These are phyloP conservation scores for Pseudognaphalium luteoalbum DNA, from an alignment of 129 eudicot species.

Conservation along the genomic window DNA sequence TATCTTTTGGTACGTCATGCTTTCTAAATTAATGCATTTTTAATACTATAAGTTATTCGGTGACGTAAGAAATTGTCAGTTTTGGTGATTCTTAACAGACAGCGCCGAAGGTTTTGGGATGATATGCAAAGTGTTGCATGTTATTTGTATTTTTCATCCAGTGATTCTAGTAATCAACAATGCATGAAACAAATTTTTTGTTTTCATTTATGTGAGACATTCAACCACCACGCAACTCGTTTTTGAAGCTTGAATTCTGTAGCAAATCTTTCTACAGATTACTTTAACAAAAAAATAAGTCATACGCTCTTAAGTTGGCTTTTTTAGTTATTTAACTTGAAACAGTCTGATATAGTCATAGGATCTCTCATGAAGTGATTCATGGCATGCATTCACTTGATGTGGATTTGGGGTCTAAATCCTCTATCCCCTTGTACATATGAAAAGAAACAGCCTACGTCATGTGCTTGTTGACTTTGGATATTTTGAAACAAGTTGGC, in stretches of 20 bases:
- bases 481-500: neutral
- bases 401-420: neutral
- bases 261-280: neutral
- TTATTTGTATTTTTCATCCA: neutral
- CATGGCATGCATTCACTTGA: neutral
- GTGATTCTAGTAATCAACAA: neutral
- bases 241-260: conserved; percentile 1
- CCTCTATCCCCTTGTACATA: neutral
- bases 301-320: neutral
- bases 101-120: neutral
- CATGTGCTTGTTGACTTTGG: neutral
- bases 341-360: neutral
- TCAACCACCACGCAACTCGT: conserved; percentile 6
- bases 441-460: neutral
- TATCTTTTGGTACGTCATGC: neutral
- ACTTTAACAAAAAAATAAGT: neutral
- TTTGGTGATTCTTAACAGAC: conserved; percentile 17
- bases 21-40: neutral
- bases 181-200: neutral
- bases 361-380: neutral
- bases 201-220: neutral
- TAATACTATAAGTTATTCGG: conserved; percentile 3
- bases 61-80: conserved; percentile 21
- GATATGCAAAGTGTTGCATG: conserved; percentile 1
- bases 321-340: neutral